These are phyloP conservation scores for Ocimum tenuiflorum DNA, from an alignment of 257 asterid genomes.

Conservation along the genomic window DNA sequence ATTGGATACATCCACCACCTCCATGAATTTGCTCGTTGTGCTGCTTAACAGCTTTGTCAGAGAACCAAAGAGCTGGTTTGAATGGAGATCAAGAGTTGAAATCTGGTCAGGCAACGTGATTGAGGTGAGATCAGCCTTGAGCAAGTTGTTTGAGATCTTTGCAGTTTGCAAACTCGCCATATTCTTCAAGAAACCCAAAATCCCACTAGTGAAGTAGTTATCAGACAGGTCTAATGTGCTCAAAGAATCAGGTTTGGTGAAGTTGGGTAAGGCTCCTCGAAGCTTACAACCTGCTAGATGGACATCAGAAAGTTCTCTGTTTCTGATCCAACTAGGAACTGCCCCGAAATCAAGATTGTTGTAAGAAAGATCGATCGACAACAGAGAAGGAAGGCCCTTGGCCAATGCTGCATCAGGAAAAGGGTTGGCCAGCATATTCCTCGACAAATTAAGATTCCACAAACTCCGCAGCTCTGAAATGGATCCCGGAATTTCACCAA, in stretches of 20 bases:
- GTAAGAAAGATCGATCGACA: conserved; percentile 74
- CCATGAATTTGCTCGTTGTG: conserved; percentile 52
- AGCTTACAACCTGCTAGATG: conserved; percentile 73
- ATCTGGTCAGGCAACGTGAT: conserved; percentile 59
- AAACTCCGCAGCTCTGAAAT: conserved; percentile 45
- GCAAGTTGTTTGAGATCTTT: conserved; percentile 58
- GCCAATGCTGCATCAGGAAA: conserved; percentile 51
- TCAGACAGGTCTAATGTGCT: conserved; percentile 66
- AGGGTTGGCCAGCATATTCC: conserved; percentile 53
- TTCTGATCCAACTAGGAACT: conserved; percentile 70
- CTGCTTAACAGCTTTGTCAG: conserved; percentile 41
- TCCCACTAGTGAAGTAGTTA: conserved; percentile 58
- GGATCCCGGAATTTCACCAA: conserved; percentile 72
- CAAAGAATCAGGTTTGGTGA: conserved; percentile 62
- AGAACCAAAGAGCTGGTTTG: conserved; percentile 65
- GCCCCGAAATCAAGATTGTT: conserved; percentile 49
- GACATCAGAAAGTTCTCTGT: conserved; percentile 56
- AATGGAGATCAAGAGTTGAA: conserved; percentile 53
- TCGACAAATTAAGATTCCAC: conserved; percentile 77
- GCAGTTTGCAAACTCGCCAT: conserved; percentile 48
- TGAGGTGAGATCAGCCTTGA: conserved; percentile 46
- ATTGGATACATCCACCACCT: conserved; percentile 52
- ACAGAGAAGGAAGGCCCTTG: conserved; percentile 50
- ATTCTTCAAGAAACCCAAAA: conserved; percentile 43
- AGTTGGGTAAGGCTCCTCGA: conserved; percentile 58